phyloP scores from a whole-genome alignment of 164 flowering plant genomes.

The Annona squamosa region DNA sequence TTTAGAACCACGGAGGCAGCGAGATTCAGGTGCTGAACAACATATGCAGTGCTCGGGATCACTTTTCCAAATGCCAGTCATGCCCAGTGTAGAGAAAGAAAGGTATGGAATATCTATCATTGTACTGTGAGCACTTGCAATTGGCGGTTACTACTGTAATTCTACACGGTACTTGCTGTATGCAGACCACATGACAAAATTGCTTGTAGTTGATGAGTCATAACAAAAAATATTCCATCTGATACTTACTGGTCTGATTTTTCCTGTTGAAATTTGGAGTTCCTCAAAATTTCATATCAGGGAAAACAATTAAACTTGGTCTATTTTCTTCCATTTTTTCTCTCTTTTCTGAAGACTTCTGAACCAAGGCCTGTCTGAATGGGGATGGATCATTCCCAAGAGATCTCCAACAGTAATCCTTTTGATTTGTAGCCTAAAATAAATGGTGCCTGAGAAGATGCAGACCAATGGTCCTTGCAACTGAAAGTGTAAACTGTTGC shows the following conservation, averaged over 20 bases:
- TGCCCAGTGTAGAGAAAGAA: conserved; percentile 23
- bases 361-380: not conserved
- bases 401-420: not conserved
- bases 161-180: not conserved
- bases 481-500: too few species aligned
- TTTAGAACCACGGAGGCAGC: conserved; percentile 16
- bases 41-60: not conserved
- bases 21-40: conserved; percentile 5
- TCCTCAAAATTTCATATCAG: not conserved
- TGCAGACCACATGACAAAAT: not conserved
- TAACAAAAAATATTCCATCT: not conserved
- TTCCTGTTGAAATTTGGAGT: not conserved
- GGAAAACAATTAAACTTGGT: not conserved
- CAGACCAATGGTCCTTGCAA: too few species aligned
- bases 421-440: not conserved
- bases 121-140: not conserved
- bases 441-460: too few species aligned
- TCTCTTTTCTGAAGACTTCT: too few species aligned
- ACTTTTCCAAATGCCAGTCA: not conserved
- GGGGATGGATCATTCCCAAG: not conserved
- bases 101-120: conserved; percentile 27
- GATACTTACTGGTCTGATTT: not conserved
- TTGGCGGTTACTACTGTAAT: not conserved
- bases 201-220: not conserved
- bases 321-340: too few species aligned